Percentiles rank a stretch among this genome's conserved stretches.
Evolutionary conservation across 140 eudicot genomes (phyloP).

Genomic region (Senecio squalidus): DNA sequence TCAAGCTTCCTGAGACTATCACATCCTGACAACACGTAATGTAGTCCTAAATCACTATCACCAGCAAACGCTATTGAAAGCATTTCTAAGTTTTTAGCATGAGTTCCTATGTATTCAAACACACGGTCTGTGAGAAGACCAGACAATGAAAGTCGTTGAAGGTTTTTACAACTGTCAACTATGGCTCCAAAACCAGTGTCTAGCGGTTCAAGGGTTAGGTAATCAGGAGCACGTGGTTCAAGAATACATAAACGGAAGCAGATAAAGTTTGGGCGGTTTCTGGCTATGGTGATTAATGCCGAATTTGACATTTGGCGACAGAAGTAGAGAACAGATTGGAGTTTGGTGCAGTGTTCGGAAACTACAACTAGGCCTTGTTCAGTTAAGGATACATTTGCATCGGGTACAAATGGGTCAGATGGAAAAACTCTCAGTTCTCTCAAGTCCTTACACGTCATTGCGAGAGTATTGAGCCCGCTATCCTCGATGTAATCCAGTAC

Average conservation of each 20-base stretch:
- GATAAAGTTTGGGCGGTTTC: constrained; percentile 45
- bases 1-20: constrained; percentile 41
- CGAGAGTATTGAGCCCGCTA: constrained; percentile 55
- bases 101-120: constrained; percentile 38
- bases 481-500: constrained; percentile 53
- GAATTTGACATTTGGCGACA: constrained; percentile 93
- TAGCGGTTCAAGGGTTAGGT: constrained; percentile 34
- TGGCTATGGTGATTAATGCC: constrained; percentile 62
- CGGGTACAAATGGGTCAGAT: constrained; percentile 58
- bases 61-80: constrained; percentile 57
- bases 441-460: constrained; percentile 67
- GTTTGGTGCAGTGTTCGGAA: constrained; percentile 72
- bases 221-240: constrained; percentile 36
- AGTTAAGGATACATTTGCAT: constrained; percentile 52
- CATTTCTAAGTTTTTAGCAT: constrained; percentile 41
- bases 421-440: constrained; percentile 90
- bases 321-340: constrained; percentile 78
- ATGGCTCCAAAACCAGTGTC: constrained; percentile 52
- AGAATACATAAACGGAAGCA: constrained; percentile 43
- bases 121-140: constrained; percentile 45
- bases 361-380: constrained; percentile 83
- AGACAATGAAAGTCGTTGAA: constrained; percentile 35
- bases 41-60: constrained; percentile 41
- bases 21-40: constrained; percentile 39
- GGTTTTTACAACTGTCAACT: constrained; percentile 32